phyloP scores from a whole-genome alignment of 1,139 yeast species.

The Taphrina populina region DNA sequence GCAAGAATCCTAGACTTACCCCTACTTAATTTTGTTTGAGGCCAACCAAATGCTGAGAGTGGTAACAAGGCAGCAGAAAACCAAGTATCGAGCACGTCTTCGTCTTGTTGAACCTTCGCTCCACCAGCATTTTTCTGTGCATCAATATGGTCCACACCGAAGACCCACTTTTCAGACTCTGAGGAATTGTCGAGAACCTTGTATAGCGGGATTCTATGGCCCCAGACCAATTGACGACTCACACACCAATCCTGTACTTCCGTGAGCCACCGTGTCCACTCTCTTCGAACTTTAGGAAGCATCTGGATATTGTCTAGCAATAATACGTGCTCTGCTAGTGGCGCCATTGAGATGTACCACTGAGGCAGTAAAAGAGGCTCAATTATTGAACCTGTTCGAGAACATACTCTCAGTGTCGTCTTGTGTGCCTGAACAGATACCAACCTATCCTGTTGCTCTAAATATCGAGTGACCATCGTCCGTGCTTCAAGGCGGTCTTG shows the following conservation, averaged over 20 bases:
- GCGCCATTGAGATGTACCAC: slow-evolving; percentile 35
- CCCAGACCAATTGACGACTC: slow-evolving; percentile 36
- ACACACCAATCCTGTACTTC: slow-evolving; percentile 37
- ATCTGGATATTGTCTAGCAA: not conserved
- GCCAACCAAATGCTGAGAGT: slow-evolving; percentile 36
- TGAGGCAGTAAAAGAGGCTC: slow-evolving; percentile 36
- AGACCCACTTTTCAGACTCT: slow-evolving; percentile 32
- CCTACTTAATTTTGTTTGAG: slow-evolving; percentile 50
- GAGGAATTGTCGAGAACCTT: not conserved
- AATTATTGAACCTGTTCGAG: slow-evolving; percentile 36
- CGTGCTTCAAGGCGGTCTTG: slow-evolving; percentile 34
- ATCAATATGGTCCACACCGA: slow-evolving; percentile 21
- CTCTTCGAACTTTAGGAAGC: slow-evolving; percentile 2
- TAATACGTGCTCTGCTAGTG: slow-evolving; percentile 32
- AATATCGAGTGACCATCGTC: not conserved
- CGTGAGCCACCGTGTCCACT: slow-evolving; percentile 35
- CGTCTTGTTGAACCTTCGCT: slow-evolving; percentile 31
- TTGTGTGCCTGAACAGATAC: slow-evolving; percentile 8
- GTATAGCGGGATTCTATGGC: slow-evolving; percentile 35
- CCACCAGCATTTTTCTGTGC: slow-evolving; percentile 30
- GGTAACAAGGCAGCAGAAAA: slow-evolving; percentile 37
- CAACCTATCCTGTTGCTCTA: slow-evolving; percentile 12
- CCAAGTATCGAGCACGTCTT: slow-evolving; percentile 37
- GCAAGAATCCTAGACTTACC: not conserved
- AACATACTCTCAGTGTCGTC: slow-evolving; percentile 29